Percentiles rank a stretch among this genome's conserved stretches.
Evolutionary conservation across 768 basidiomycete genomes (phyloP).

Genomic region (Baorangia bicolor): DNA sequence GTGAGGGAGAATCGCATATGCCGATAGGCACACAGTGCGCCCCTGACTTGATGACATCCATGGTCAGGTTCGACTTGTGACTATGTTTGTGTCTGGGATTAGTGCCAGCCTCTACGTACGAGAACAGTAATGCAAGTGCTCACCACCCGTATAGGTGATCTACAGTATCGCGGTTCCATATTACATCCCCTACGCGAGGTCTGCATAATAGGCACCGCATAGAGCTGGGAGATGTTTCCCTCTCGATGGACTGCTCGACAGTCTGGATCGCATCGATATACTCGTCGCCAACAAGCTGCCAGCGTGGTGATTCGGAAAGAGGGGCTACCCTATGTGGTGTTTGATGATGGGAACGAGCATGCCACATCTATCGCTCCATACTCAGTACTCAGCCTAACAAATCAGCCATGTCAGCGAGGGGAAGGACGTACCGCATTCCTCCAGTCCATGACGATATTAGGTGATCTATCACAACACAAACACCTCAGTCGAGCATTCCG

Average conservation of each 20-base stretch:
- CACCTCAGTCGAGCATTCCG: constrained; percentile 12
- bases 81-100: not conserved
- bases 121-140: not conserved
- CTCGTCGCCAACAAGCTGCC: constrained; percentile 3
- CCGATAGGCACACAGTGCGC: not conserved
- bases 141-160: not conserved
- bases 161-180: fast-evolving
- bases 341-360: not conserved
- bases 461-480: not conserved
- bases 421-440: constrained; percentile 4
- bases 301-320: not conserved
- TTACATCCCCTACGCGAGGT: not conserved
- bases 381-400: too few species aligned
- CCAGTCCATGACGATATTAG: not conserved
- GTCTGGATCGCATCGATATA: not conserved
- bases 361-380: not conserved
- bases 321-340: not conserved
- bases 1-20: not conserved
- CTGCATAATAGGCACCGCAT: constrained; percentile 1
- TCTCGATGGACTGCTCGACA: not conserved
- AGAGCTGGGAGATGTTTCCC: fast-evolving
- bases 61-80: not conserved
- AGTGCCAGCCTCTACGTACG: not conserved
- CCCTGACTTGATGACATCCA: not conserved
- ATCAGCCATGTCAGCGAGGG: not conserved